These are phyloP conservation scores for Plantago rigida DNA, from an alignment of 305 asterid genomes.

Conservation along the genomic window DNA sequence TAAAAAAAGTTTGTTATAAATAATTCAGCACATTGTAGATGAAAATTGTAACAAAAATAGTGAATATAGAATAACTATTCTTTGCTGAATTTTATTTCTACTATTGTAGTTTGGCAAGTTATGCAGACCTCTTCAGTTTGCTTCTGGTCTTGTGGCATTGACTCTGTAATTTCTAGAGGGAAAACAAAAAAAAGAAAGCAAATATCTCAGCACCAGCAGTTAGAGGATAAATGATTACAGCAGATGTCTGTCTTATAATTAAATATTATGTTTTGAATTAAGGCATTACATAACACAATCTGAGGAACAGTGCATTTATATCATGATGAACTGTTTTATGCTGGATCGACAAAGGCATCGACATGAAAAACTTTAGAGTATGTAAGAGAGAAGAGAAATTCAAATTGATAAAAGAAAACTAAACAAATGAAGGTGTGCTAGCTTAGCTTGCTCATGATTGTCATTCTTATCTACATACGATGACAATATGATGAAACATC, in stretches of 20 bases:
- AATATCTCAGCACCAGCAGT: constrained; percentile 13
- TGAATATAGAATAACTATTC: constrained; percentile 17
- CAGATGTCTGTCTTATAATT: not conserved
- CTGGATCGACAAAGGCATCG: not conserved
- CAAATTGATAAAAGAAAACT: no score
- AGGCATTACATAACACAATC: not conserved
- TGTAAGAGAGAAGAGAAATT: no score
- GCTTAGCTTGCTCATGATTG: no score
- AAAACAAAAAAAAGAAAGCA: constrained; percentile 20
- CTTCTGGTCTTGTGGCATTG: constrained; percentile 29
- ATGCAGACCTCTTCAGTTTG: constrained; percentile 46
- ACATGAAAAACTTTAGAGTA: not conserved
- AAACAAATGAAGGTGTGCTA: no score
- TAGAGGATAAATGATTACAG: constrained; percentile 7
- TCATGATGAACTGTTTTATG: not conserved
- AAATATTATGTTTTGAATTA: not conserved
- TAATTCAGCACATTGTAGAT: constrained; percentile 27
- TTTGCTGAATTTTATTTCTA: constrained; percentile 21
- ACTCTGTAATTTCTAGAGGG: constrained; percentile 40
- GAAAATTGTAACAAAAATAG: constrained; percentile 19
- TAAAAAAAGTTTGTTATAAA: not conserved
- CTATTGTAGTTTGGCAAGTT: constrained; percentile 26
- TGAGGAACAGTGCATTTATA: not conserved
- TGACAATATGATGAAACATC: no score
- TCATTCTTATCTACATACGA: no score